Base-by-base conservation (phyloP, 345 rosid genomes). In the Limnanthes douglasii region DNA sequence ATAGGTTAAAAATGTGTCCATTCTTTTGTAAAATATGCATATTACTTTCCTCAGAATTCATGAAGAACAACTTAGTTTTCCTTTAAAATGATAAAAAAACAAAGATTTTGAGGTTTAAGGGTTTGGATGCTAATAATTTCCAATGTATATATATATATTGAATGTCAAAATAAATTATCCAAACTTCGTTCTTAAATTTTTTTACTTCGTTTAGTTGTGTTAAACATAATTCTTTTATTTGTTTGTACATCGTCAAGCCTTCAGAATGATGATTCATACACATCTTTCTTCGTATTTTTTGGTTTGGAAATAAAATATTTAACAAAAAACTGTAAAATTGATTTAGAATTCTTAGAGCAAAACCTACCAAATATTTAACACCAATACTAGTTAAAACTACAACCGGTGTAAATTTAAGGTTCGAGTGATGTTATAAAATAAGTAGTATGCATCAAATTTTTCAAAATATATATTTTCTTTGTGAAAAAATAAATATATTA, bases 81-180 rank as follows among this genome's bases (percentile, higher is more conserved):
- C 42, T 49, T 36, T 16, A 68, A 46, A n/a, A n/a, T n/a, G 48
- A 51, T 59, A 13, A 46, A 17, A 21, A 56, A 35, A 50, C 55
- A 59, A 41, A 21, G 45, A 18, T 41, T 15, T 36, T 62, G 54
- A 32, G 48, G n/a, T 59, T 5, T 52, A 50, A 15, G 42, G 36
- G 2, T 55, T 62, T 34, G 74, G 69, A 18, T 38, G 51, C 42
- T 63, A 52, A 34, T 68, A n/a, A n/a, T n/a, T 58, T 20, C 64
- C 64, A 18, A 63, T 62, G 28, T 50, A 48, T 10, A 66, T 33
- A 5, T 64, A 56, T 33, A 68, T n/a, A n/a, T n/a, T 24, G 13
- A 52, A 35, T 19, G 28, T 17, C 18, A 45, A 15, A 37, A 5
- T n/a, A n/a, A n/a, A n/a, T n/a, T n/a, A n/a, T n/a, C n/a, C n/a